Conservation (phyloP, 352 stramenopile species). For the Phytophthora megakarya region DNA sequence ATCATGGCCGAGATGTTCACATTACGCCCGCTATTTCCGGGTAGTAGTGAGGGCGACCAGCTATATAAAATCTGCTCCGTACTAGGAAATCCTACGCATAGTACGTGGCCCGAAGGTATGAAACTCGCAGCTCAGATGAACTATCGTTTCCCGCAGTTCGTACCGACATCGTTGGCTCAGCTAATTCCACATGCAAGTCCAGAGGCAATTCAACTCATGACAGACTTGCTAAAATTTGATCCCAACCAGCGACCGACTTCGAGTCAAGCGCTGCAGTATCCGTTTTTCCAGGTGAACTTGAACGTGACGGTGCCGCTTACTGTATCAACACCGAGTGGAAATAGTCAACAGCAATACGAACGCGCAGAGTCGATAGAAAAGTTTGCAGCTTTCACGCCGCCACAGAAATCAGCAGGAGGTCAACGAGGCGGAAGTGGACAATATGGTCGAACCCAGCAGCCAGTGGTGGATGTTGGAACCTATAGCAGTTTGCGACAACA, state of each 20-base stretch:
- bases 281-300: constrained; percentile 93
- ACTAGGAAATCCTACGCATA: constrained; percentile 91
- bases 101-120: constrained; percentile 94
- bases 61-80: constrained; percentile 98
- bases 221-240: constrained; percentile 93
- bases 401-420: constrained; percentile 55
- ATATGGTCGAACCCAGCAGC: constrained; percentile 63
- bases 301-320: constrained; percentile 77
- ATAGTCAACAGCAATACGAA: constrained; percentile 58
- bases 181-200: constrained; percentile 91
- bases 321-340: constrained; percentile 58
- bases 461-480: constrained; percentile 41
- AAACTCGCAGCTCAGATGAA: constrained; percentile 96
- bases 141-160: constrained; percentile 96
- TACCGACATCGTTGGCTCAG: constrained; percentile 85
- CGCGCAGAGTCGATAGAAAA: constrained; percentile 44
- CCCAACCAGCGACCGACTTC: constrained; percentile 93
- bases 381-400: constrained; percentile 57
- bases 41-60: constrained; percentile 96
- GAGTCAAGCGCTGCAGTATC: constrained; percentile 93
- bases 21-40: constrained; percentile 96
- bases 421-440: constrained; percentile 47
- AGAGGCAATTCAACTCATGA: constrained; percentile 93
- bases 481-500: constrained; percentile 52
- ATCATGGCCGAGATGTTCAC: constrained; percentile 99